Percentiles rank a stretch among this genome's conserved stretches.
Conservation (phyloP, 2,329 filamentous ascomycete species). For the Alternaria solani region DNA sequence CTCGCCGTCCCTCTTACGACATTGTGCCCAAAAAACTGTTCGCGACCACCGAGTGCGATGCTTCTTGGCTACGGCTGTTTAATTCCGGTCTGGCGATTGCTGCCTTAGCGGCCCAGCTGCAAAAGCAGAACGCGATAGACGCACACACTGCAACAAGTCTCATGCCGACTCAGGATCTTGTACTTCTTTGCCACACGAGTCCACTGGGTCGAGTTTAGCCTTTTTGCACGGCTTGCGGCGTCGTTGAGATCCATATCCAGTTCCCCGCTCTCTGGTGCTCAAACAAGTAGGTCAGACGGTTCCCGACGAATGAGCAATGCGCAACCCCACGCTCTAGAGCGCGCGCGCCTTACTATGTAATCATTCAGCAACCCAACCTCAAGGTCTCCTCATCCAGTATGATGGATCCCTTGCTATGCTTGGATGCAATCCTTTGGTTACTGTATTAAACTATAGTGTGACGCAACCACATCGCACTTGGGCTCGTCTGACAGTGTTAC, state of each 20-base stretch:
- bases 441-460: slow-evolving; percentile 40
- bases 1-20: slow-evolving; percentile 7
- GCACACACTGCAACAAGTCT: slow-evolving; percentile 16
- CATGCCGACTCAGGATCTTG: slow-evolving; percentile 15
- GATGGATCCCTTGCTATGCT: slow-evolving; percentile 34
- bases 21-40: slow-evolving; percentile 9
- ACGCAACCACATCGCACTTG: slow-evolving; percentile 33
- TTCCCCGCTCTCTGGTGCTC: slow-evolving; percentile 20
- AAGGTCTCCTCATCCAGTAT: slow-evolving; percentile 38
- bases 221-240: slow-evolving; percentile 28
- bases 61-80: slow-evolving; percentile 16
- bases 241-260: slow-evolving; percentile 18
- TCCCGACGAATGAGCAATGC: slow-evolving; percentile 15
- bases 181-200: slow-evolving; percentile 22
- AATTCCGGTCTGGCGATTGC: slow-evolving; percentile 10
- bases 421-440: slow-evolving; percentile 24
- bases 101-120: slow-evolving; percentile 7
- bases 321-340: slow-evolving; percentile 18
- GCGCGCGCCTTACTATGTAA: slow-evolving; percentile 12
- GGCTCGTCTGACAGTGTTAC: slow-evolving; percentile 29
- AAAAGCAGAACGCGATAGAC: slow-evolving; percentile 20
- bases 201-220: slow-evolving; percentile 37
- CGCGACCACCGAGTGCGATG: slow-evolving; percentile 1
- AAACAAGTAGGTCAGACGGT: slow-evolving; percentile 40
- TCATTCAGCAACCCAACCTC: slow-evolving; percentile 31